Evolutionary conservation across 257 asterid genomes (phyloP).

Genomic region (Rehmannia glutinosa): DNA sequence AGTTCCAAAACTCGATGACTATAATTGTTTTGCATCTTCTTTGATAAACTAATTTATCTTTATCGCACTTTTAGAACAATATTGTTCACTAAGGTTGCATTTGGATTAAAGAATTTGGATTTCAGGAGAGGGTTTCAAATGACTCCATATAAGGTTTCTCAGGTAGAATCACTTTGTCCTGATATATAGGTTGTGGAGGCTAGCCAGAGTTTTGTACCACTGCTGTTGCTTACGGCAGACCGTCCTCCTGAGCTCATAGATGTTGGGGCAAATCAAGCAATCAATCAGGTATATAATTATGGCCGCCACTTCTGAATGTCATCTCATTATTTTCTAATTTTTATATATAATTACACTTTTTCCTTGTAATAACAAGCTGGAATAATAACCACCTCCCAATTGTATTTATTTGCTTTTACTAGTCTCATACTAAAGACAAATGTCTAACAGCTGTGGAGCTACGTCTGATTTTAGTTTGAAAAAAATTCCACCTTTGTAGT

Average conservation of each 20-base stretch:
- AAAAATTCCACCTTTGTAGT: too few relatives aligned
- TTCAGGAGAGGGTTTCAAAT: too few relatives aligned
- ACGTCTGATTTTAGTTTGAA: too few relatives aligned
- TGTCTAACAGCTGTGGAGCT: too few relatives aligned
- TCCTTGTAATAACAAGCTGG: background rate
- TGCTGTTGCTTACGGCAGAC: conserved; percentile 87
- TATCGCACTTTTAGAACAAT: background rate
- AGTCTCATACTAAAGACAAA: too few relatives aligned
- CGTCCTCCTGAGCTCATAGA: conserved; percentile 96
- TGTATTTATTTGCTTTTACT: too few relatives aligned
- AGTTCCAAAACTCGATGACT: conserved; percentile 31
- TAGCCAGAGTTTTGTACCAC: conserved; percentile 86
- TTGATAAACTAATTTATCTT: background rate
- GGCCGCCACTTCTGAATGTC: too few relatives aligned
- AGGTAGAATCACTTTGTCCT: conserved; percentile 8
- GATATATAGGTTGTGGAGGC: conserved; percentile 90
- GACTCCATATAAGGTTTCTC: too few relatives aligned
- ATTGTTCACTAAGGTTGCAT: too few relatives aligned
- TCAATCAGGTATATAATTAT: conserved; percentile 60
- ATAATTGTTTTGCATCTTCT: background rate
- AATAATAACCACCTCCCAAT: too few relatives aligned
- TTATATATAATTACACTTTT: background rate
- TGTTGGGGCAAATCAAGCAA: conserved; percentile 98
- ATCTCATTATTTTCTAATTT: background rate
- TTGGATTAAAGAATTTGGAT: too few relatives aligned